Evolutionary conservation across 1,139 yeast genomes (phyloP), one percentile per base, ranked within the genome.

Genomic region (Pneumocystis murina): DNA sequence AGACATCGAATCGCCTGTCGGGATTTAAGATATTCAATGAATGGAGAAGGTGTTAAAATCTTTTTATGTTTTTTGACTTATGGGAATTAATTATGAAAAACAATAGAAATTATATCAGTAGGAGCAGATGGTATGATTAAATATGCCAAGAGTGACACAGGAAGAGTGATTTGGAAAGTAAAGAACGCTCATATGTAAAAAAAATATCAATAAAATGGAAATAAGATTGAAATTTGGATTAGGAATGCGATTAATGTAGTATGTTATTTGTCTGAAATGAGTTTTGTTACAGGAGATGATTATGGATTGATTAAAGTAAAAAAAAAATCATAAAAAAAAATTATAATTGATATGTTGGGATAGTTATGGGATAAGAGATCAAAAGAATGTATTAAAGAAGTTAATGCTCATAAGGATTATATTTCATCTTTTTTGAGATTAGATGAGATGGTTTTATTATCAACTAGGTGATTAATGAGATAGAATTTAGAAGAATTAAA

Each of bases 251-350:
- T 65, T 41, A 64, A 64, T 39, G 65, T 59, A 28, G 59, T 62
- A 16, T 17, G 17, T 28, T 60, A 58, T 59, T 41, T 63, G 28
- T 61, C 58, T 28, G 62, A 55, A 38, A 33, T 20, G 24, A 24
- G 24, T 16, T 59, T 64, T 39, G 64, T 61, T 41, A 64, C 67
- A 17, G 67, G 67, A 12, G 67, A 65, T 54, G 67, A 65, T 24
- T 38, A 40, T 28, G 67, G 67, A 6, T 17, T 14, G 10, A 59
- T 65, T 10, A 40, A 40, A 5, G 55, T 41, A 41, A 17, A 3
- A 2, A 40, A 17, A 41, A 7, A 17, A 41, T 2, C 2, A 20
- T 1, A 41, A 8, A 3, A 41, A 40, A 3, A 2, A 6, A 6
- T 1, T 4, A 6, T 20, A 17, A 20, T 17, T 6, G 14, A 17